Conservation (phyloP, 768 basidiomycete genomes). For the Asterophora lycoperdoides region DNA sequence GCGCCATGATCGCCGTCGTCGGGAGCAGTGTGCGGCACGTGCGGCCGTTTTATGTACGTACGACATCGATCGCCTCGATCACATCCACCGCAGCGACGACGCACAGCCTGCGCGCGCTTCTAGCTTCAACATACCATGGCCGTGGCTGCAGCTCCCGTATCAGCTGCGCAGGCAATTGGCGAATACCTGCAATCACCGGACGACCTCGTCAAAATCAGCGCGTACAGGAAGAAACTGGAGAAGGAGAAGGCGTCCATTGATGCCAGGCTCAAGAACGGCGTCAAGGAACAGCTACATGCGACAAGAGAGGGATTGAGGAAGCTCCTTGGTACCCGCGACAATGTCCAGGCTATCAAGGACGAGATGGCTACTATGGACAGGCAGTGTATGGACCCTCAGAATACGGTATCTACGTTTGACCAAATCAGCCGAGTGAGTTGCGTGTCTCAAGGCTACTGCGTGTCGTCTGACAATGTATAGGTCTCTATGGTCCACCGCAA, state of each 20-base stretch:
- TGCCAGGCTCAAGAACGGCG: constrained; percentile 82
- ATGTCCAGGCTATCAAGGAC: constrained; percentile 80
- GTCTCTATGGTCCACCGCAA: constrained; percentile 95
- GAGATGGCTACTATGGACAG: constrained; percentile 81
- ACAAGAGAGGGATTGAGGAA: constrained; percentile 86
- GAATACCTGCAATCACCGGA: constrained; percentile 93
- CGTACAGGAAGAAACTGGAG: constrained; percentile 90
- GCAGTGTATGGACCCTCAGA: constrained; percentile 70
- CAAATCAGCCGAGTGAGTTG: constrained; percentile 86
- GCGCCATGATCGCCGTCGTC: not conserved
- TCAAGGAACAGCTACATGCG: constrained; percentile 88
- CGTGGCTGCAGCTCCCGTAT: constrained; percentile 55
- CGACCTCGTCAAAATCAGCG: constrained; percentile 83
- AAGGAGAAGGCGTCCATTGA: constrained; percentile 97
- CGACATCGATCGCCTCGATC: constrained; percentile 5
- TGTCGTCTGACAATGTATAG: constrained; percentile 35
- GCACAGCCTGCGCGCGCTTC: constrained; percentile 7
- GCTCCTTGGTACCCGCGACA: constrained; percentile 68
- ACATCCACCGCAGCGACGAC: constrained; percentile 1
- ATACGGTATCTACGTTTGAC: constrained; percentile 82
- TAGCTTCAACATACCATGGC: constrained; percentile 2
- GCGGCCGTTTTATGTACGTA: not conserved
- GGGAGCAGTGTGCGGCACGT: constrained; percentile 6
- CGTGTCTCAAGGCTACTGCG: not conserved
- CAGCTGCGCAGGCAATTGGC: constrained; percentile 80